Percentiles rank a stretch among this genome's conserved stretches.
Evolutionary conservation across 148 eudicot genomes (phyloP).

Genomic region (Silene uniflora): DNA sequence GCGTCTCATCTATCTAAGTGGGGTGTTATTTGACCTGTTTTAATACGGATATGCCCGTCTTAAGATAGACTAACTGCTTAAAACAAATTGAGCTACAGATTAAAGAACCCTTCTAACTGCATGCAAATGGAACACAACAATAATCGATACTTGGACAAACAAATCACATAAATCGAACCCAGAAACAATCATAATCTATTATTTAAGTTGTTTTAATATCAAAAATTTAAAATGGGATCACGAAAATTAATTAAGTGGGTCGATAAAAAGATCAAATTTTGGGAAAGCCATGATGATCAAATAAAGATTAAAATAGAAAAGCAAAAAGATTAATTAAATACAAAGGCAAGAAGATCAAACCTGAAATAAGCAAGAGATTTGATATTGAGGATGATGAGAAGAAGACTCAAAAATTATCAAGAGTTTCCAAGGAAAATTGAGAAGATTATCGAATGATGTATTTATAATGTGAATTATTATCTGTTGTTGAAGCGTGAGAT

Average conservation of each 20-base stretch:
- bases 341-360: neutral
- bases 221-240: neutral
- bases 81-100: too few relatives aligned
- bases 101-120: too few relatives aligned
- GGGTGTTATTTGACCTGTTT: too few relatives aligned
- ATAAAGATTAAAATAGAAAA: neutral
- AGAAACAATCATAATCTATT: too few relatives aligned
- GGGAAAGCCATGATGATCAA: conserved; percentile 3
- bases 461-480: neutral
- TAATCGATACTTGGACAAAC: too few relatives aligned
- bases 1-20: too few relatives aligned
- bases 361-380: neutral
- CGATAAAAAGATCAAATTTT: neutral
- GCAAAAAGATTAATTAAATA: neutral
- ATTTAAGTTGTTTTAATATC: too few relatives aligned
- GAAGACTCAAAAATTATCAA: neutral
- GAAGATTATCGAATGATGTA: neutral
- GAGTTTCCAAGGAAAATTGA: neutral
- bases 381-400: neutral
- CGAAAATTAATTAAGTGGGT: neutral
- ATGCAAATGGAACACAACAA: too few relatives aligned
- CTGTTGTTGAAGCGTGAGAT: neutral
- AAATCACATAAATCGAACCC: too few relatives aligned
- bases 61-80: too few relatives aligned
- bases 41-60: too few relatives aligned